phyloP scores from a whole-genome alignment of 345 rosid species.

The Laguncularia racemosa region DNA sequence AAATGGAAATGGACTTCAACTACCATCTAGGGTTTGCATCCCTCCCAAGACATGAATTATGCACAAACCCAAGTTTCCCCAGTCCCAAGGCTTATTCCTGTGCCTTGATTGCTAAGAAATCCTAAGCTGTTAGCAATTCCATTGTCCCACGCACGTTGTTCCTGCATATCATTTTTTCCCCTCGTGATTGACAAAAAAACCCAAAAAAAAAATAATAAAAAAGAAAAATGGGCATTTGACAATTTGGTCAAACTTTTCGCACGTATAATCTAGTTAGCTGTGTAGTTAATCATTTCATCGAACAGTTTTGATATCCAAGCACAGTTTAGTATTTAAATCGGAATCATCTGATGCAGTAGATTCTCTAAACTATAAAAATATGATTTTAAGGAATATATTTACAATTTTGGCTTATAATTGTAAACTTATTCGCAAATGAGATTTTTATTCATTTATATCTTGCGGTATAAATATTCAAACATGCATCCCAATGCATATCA shows the following conservation, averaged over 20 bases:
- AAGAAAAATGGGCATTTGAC: background rate
- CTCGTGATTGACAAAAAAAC: slow-evolving; percentile 1
- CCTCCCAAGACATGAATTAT: background rate
- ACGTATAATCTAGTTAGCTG: background rate
- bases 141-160: slow-evolving; percentile 35
- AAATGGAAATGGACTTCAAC: slow-evolving; percentile 1
- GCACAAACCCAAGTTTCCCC: background rate
- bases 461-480: no score
- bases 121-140: slow-evolving; percentile 37
- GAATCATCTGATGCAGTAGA: no score
- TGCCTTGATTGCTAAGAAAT: slow-evolving; percentile 10
- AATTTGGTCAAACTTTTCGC: slow-evolving; percentile 7
- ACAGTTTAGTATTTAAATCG: no score
- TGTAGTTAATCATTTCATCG: slow-evolving; percentile 2
- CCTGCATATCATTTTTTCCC: slow-evolving; percentile 16
- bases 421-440: no score
- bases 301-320: background rate
- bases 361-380: no score
- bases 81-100: slow-evolving; percentile 6
- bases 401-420: no score
- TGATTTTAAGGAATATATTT: no score
- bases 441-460: no score
- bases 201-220: no score
- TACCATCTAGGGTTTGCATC: background rate
- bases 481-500: no score